Conservation (phyloP, 75 land plant species). For the Sequoia sempervirens region DNA sequence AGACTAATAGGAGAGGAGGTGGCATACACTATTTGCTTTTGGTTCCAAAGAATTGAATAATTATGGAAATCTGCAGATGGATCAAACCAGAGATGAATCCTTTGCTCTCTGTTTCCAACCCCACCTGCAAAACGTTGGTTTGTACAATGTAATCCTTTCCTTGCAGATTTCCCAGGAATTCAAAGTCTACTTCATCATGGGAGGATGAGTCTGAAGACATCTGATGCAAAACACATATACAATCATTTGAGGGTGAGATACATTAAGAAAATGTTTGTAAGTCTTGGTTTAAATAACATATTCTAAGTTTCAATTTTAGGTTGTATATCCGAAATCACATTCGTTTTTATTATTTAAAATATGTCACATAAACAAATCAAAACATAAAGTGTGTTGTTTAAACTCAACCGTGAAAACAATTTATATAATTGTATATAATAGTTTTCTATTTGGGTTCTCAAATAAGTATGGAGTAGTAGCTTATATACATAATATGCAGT, state of each 20-base stretch:
- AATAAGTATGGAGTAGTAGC: constrained; percentile 42
- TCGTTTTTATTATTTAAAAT: too few species aligned
- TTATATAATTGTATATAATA: neutral
- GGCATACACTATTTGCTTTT: constrained; percentile 41
- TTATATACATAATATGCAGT: constrained; percentile 37
- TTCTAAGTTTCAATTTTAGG: too few species aligned
- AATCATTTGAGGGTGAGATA: neutral
- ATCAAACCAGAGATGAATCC: constrained; percentile 60
- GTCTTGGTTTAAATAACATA: too few species aligned
- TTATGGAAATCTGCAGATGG: constrained; percentile 50
- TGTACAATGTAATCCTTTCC: constrained; percentile 41
- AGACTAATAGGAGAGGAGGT: neutral
- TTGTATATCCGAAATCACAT: too few species aligned
- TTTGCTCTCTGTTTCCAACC: constrained; percentile 48
- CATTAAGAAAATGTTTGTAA: neutral
- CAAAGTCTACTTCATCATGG: constrained; percentile 60
- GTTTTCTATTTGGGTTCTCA: constrained; percentile 15
- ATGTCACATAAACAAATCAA: too few species aligned
- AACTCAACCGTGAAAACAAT: neutral
- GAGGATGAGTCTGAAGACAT: constrained; percentile 20
- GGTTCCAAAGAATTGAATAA: constrained; percentile 62
- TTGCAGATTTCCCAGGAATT: constrained; percentile 50
- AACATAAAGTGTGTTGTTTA: too few species aligned
- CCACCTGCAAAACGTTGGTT: constrained; percentile 50
- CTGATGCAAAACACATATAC: constrained; percentile 7